phyloP scores from a whole-genome alignment of 2,329 filamentous ascomycete genomes.

The Karstenula rhodostoma region DNA sequence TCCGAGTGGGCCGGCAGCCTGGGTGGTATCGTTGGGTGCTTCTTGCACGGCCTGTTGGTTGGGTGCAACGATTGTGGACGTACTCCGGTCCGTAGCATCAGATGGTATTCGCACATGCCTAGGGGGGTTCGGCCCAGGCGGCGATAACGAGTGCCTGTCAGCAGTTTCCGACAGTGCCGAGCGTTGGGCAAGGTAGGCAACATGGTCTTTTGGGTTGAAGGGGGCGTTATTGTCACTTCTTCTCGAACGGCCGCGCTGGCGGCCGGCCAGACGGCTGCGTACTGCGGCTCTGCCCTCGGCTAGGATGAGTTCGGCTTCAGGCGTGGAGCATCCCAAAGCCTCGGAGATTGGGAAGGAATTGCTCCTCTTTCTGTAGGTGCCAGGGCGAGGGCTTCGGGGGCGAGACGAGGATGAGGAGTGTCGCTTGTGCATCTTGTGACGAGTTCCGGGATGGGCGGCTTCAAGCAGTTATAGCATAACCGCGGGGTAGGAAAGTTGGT shows the following conservation, averaged over 20 bases:
- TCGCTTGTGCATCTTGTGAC: conserved; percentile 36
- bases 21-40: conserved; percentile 13
- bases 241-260: conserved; percentile 31
- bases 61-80: conserved; percentile 36
- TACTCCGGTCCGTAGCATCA: conserved; percentile 40
- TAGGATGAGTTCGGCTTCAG: conserved; percentile 46
- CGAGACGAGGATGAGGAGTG: conserved; percentile 31
- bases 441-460: conserved; percentile 26
- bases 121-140: conserved; percentile 16
- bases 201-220: conserved; percentile 41
- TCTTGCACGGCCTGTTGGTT: conserved; percentile 16
- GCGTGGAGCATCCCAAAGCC: conserved; percentile 45
- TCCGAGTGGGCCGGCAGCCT: conserved; percentile 33
- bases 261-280: conserved; percentile 36
- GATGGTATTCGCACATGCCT: conserved; percentile 40
- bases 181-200: conserved; percentile 36
- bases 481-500: conserved; percentile 24
- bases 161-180: conserved; percentile 20
- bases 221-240: conserved; percentile 28
- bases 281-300: conserved; percentile 47
- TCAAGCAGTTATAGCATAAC: conserved; percentile 33
- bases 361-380: conserved; percentile 41
- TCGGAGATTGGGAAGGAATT: conserved; percentile 47
- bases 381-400: conserved; percentile 31
- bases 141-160: conserved; percentile 21